Conservation (phyloP, 2,329 filamentous ascomycete genomes). For the Fusarium sp. region DNA sequence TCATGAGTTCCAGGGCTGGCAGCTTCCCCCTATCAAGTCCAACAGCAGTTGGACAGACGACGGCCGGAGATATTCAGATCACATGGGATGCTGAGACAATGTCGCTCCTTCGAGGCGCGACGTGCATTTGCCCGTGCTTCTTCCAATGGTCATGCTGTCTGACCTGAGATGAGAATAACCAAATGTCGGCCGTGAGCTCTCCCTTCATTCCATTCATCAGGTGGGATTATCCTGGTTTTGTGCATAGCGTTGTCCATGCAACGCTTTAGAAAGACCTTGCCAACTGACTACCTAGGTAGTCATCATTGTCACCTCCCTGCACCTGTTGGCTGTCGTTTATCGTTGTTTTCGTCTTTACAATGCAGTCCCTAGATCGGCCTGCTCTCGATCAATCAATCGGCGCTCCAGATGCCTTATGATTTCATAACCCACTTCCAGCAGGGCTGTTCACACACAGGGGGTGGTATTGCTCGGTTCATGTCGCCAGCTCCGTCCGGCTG, state of each 20-base stretch:
- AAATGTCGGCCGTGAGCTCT: neutral
- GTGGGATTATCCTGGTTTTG: no score
- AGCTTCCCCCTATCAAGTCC: slow-evolving; percentile 3
- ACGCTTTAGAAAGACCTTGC: slow-evolving; percentile 7
- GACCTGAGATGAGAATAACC: neutral
- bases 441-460: slow-evolving; percentile 40
- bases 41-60: neutral
- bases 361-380: slow-evolving; percentile 37
- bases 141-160: neutral
- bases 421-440: slow-evolving; percentile 43
- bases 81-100: slow-evolving; percentile 33
- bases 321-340: slow-evolving; percentile 18
- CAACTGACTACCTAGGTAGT: slow-evolving; percentile 10
- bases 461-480: slow-evolving; percentile 33
- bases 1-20: slow-evolving; percentile 8
- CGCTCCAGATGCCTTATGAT: slow-evolving; percentile 43
- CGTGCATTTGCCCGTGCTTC: slow-evolving; percentile 13
- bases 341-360: slow-evolving; percentile 17
- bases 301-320: slow-evolving; percentile 18
- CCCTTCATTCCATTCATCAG: slow-evolving; percentile 27
- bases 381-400: slow-evolving; percentile 36
- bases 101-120: neutral
- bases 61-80: slow-evolving; percentile 11
- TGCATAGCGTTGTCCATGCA: neutral
- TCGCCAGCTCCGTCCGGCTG: slow-evolving; percentile 39